Percentiles rank a stretch among this genome's conserved stretches.
These are phyloP conservation scores for Colletotrichum sp. DNA, from an alignment of 2,329 filamentous ascomycete species.

Conservation along the genomic window DNA sequence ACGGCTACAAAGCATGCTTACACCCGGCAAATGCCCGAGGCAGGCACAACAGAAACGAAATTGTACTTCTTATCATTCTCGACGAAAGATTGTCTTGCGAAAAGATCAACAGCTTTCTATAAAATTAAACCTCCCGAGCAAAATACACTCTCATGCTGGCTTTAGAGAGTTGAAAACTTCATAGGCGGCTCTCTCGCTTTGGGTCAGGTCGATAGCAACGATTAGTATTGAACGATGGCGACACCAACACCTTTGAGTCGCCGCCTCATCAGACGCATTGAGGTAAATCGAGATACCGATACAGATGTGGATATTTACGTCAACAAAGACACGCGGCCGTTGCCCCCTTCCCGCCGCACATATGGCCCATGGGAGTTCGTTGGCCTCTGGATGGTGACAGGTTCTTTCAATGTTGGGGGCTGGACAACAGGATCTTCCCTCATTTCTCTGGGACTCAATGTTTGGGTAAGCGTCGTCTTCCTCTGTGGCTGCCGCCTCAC, in stretches of 20 bases:
- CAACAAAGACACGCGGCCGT: slow-evolving; percentile 30
- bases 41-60: not conserved
- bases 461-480: not conserved
- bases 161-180: not conserved
- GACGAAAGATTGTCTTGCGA: not conserved
- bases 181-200: not conserved
- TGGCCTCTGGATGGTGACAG: slow-evolving; percentile 32
- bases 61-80: not conserved
- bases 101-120: not conserved
- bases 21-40: not conserved
- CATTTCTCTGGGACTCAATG: slow-evolving; percentile 25
- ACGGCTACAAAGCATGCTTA: not conserved
- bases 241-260: not conserved
- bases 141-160: not conserved
- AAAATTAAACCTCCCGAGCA: not conserved
- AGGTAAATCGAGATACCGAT: slow-evolving; percentile 24
- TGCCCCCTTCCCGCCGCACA: slow-evolving; percentile 29
- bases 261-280: slow-evolving; percentile 17
- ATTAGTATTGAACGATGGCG: not conserved
- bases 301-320: slow-evolving; percentile 24
- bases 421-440: slow-evolving; percentile 30
- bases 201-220: not conserved
- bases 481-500: not conserved
- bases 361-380: slow-evolving; percentile 34
- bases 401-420: slow-evolving; percentile 33